Evolutionary conservation across 176 grass and related monocot species (phyloP), one percentile per base, ranked within the genome.

Genomic region (Oryza meyeriana): DNA sequence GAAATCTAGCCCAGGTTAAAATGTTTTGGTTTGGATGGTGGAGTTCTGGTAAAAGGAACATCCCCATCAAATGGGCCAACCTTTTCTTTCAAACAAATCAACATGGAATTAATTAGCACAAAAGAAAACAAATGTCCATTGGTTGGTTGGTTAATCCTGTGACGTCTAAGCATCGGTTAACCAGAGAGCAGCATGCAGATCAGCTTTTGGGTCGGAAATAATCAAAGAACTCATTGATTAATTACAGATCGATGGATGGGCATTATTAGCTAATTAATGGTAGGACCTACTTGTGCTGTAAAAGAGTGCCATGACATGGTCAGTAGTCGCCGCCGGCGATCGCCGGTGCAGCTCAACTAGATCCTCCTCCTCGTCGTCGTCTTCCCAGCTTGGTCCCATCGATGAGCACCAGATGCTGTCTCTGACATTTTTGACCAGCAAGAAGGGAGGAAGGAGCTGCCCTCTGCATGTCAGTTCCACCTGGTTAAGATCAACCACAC

Each of bases 401-500:
- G 89, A 84, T 20, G 88, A 79, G 79, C 88, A 61, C 94, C 94
- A 97, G 64, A 97, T 87, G 70, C 75, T 38, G 18, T 97, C 90
- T 57, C 94, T 87, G 36, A 97, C 92, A 22, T 90, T 79, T 58
- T 85, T 89, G 69, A 97, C 25, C 73, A 76, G 78, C 86, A 92
- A 68, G 47, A 81, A 83, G 4, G 90, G 83, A 20, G 90, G 87
- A 32, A 97, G 89, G 52, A 82, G 82, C 44, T 92, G 87, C 69
- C 90, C 94, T 92, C 90, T 87, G 74, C 94, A 97, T n/a, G 88
- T 86, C 59, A 94, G 83, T 71, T 90, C 85, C 36, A 94, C 83
- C 91, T 88, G 85, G 44, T 55, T 33, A 55, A 52, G 44, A 52
- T 33, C 41, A 72, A 16, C 42, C 41, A 31, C 47, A 47, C 25